Base-by-base conservation (phyloP, 768 basidiomycete genomes). In the Sarcomyxa edulis region DNA sequence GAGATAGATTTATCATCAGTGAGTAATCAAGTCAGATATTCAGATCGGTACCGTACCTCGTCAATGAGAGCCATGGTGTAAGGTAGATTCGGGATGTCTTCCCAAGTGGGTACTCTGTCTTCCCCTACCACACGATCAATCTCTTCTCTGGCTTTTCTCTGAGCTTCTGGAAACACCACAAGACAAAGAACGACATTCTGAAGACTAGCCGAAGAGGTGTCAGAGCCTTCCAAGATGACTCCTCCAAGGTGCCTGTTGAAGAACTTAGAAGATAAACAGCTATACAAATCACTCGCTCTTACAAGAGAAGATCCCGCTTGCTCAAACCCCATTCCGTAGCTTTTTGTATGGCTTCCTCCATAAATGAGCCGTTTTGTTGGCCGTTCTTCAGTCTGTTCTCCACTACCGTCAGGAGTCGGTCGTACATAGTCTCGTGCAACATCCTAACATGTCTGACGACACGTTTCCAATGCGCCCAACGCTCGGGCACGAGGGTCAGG, bases 381-480 rank as follows among this genome's bases (percentile, higher is more conserved):
- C 59, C 60, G 10, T 42, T 48, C 23, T 36, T 36, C 10, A 61
- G 21, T 5, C 61, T 44, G 14, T 46, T 46, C 38, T 56, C 49
- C 11, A 46, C 53, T 22, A 53, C 48, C 3, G 51, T 45, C 15
- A 62, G 37, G 8, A 63, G 41, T 2, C 53, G 47, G 20, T 56
- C 53, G 37, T 61, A 63, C n/a, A 63, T 36, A 7, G 42, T 37
- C 12, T 53, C 49, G 32, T 64, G 64, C 14, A 56, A 31, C 1
- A 19, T 35, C 7, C 53, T 42, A 9, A 50, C 42, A 20, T 55
- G 46, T 15, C 42, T 45, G 18, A 46, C 48, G 6, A 54, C 36
- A 1, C 29, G 37, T 44, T 66, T 66, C 64, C 64, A 65, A 7
- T 48, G 37, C 5, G 61, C 61, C 48, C 50, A 65, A 3, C 61